Conservation (phyloP, 805 yeast genomes). For the Yamadazyma tumulicola region DNA sequence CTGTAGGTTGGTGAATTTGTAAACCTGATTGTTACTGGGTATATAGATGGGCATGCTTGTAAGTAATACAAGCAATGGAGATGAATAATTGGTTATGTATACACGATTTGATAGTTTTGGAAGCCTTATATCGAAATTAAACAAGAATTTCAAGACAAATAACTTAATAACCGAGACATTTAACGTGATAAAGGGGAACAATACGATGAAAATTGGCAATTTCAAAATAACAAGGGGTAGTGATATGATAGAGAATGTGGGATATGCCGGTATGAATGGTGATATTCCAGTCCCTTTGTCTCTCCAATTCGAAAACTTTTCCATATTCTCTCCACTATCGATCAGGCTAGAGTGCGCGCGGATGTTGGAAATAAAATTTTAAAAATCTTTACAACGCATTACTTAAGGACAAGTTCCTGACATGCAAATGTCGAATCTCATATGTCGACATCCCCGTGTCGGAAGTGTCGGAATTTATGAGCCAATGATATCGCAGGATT, state of each 20-base stretch:
- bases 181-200: constrained; percentile 10
- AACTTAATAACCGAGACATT: constrained; percentile 18
- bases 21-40: constrained; percentile 36
- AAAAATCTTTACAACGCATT: no score
- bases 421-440: no score
- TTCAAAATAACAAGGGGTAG: constrained; percentile 18
- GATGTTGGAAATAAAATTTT: no score
- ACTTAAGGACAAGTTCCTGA: no score
- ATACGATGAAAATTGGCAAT: constrained; percentile 25
- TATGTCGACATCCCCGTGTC: no score
- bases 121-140: constrained; percentile 25
- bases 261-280: constrained; percentile 66
- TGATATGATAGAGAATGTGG: constrained; percentile 11
- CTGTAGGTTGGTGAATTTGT: constrained; percentile 21
- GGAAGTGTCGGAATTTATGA: no score
- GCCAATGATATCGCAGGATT: no score
- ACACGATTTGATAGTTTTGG: constrained; percentile 19
- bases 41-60: constrained; percentile 46
- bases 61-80: constrained; percentile 11
- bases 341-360: not conserved
- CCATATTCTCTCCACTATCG: constrained; percentile 56
- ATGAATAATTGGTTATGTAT: constrained; percentile 47
- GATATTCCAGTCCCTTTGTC: constrained; percentile 93
- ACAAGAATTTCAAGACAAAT: constrained; percentile 19
- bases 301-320: constrained; percentile 78